Base-by-base conservation (phyloP, 2,329 filamentous ascomycete species). In the Xylariaceae sp. region DNA sequence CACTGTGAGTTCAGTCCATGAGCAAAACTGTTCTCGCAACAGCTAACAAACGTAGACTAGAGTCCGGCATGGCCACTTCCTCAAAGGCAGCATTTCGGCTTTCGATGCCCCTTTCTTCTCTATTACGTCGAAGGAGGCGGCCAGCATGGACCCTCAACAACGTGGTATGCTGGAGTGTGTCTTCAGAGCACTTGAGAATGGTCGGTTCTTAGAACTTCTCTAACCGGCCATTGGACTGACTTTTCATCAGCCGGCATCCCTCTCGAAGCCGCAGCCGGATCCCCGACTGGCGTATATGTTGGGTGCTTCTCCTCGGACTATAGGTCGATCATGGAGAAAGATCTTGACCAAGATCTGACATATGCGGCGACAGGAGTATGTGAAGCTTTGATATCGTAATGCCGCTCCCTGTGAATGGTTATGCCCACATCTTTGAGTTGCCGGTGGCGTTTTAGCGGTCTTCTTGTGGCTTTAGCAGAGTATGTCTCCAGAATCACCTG, bases 31-130 rank as follows among this genome's bases (percentile, higher is more conserved):
- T 23, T n/a, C 24, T 32, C 40, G 6, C 35, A 15, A 21, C 13
- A 6, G 13, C 45, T 53, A 52, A 36, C 20, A 6, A 10, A 8
- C 45, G 16, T 27, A 59, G 49, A 57, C 53, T 26, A 55, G 60
- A 47, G 53, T 63, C 8, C 53, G 53, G 8, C 53, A 57, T 53
- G 58, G 55, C 21, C 56, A 59, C 35, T 61, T 59, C 15, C 43
- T 61, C 26, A 52, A 53, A 16, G 56, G 45, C 4, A 55, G 39
- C 23, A 48, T 57, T 26, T 49, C 50, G 10, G 46, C 50, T 2
- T 61, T 61, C 24, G 58, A 61, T 29, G 58, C 56, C n/a, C 56
- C 56, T 13, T 61, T 61, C 52, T 61, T 61, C 48, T 61, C 58
- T 8, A 59, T 61, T 20, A 55, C 58, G 10, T 53, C 58, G 6